Evolutionary conservation across 148 eudicot genomes (phyloP), one percentile per base, ranked within the genome.

Genomic region (Chenopodium formosanum): DNA sequence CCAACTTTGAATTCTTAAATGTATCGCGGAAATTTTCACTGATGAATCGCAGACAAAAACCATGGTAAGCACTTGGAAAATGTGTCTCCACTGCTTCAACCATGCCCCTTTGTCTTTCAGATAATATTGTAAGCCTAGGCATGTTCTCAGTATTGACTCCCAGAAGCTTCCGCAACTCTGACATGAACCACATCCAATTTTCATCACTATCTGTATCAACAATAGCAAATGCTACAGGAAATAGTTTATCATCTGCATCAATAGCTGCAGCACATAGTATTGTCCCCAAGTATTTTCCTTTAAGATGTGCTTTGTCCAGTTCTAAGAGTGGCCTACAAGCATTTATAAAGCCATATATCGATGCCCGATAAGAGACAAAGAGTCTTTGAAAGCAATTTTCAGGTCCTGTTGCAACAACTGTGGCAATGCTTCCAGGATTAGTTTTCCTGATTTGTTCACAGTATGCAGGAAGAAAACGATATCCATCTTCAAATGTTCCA

Each of bases 131-230:
- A 44, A 96, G 93, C 86, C 97, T 89, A 56, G 99, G 99, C 99
- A 96, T 92, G 76, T 83, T 91, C 66, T 95, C 99, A 17, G 99
- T 94, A 70, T 92, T 92, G n/a, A 91, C 84, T 19, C 97, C 99
- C 40, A 96, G 88, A 87, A 96, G 98, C 86, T 94, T 96, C 69
- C 98, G 89, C 77, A 96, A 70, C 81, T 96, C 99, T 34, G 99
- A 96, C 89, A 96, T 86, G 83, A 96, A 96, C 99, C 99, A 96
- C 93, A 92, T 94, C 99, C 99, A 96, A 81, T 92, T 96, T 81
- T 96, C 97, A 78, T 96, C 94, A 65, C 92, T 92, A 73, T 96
- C 99, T 29, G 82, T 88, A 84, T 96, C 98, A 70, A 96, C 99
- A 76, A 96, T 82, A 31, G 92, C 98, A 58, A 94, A 80, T 53